Evolutionary conservation across 352 stramenopile genomes (phyloP), one percentile per base, ranked within the genome.

Genomic region (Phytophthora sojae): DNA sequence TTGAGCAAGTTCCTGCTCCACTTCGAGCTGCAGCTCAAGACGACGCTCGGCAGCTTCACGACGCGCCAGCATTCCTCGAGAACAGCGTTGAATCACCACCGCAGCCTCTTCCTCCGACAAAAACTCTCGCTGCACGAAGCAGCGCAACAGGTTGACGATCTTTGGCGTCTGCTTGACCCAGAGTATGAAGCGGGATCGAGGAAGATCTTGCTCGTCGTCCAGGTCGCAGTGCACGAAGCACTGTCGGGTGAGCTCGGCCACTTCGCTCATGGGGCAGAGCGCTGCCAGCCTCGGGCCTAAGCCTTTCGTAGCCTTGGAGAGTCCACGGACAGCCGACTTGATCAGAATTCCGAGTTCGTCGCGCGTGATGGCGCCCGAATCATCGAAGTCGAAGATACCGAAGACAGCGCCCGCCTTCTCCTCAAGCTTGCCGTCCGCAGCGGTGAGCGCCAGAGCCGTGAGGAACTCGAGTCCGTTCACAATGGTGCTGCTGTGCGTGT

Each of bases 321-420:
- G 73, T 0, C 86, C 84, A 3, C 86, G 86, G 19, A 92, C 64
- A 6, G 77, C 80, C 12, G 83, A 94, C 70, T 92, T 94, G 67
- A 92, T 71, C 8, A 94, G 58, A 61, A 94, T 92, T 19, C 81
- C 82, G 23, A 94, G 82, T 67, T 94, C 86, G 42, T 94, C 86
- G 42, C 87, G 73, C n/a, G 86, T 94, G 64, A 94, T 88, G 52
- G 77, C 64, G 6, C 79, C 69, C 8, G 83, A 91, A 23, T 80
- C 71, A 62, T 94, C 83, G 66, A 94, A 94, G 70, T 94, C 86
- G 44, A 94, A 94, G 19, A 91, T 75, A 54, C 91, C 85, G 32
- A 94, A 94, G 0, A 92, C 73, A n/a, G 80, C 75, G 17, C 71
- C 70, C 6, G 82, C 75, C 29, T 92, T 92, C 66, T 92, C 84